Evolutionary conservation across 805 yeast genomes (phyloP).

Genomic region (Yamadazyma philogaea): DNA sequence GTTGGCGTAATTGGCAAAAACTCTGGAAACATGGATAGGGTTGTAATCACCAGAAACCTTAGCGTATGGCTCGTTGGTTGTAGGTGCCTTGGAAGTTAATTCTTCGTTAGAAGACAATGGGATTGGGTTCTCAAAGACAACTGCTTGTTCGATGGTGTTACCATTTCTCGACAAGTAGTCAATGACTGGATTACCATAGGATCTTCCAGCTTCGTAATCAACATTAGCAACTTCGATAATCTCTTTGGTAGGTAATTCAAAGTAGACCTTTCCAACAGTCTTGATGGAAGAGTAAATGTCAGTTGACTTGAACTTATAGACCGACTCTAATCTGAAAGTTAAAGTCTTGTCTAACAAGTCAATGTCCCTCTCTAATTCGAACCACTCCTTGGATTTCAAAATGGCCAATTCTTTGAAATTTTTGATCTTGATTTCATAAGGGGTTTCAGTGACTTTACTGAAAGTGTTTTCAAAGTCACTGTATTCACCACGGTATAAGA

Average conservation of each 20-base stretch:
- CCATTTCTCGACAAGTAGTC: conserved; percentile 93
- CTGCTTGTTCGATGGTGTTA: conserved; percentile 89
- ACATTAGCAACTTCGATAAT: conserved; percentile 78
- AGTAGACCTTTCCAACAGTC: conserved; percentile 79
- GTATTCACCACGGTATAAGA: conserved; percentile 94
- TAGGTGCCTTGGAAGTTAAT: conserved; percentile 78
- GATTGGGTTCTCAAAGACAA: conserved; percentile 83
- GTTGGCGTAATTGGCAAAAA: conserved; percentile 87
- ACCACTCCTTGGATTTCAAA: conserved; percentile 95
- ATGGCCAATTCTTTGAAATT: conserved; percentile 90
- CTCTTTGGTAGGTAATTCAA: conserved; percentile 92
- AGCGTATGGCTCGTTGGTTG: conserved; percentile 94
- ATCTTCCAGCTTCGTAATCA: conserved; percentile 83
- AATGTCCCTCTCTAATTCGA: conserved; percentile 69
- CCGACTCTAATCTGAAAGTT: conserved; percentile 86
- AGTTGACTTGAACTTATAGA: conserved; percentile 74
- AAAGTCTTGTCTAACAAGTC: conserved; percentile 76
- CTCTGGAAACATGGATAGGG: conserved; percentile 96
- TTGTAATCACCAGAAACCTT: conserved; percentile 97
- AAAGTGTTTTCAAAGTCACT: conserved; percentile 87
- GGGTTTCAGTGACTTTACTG: conserved; percentile 82
- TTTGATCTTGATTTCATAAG: conserved; percentile 71
- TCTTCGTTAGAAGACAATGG: conserved; percentile 71
- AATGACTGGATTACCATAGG: conserved; percentile 96
- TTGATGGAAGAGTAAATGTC: conserved; percentile 72